These are phyloP conservation scores for Saccharomycopsis sp. DNA, from an alignment of 805 yeast species.

Conservation along the genomic window DNA sequence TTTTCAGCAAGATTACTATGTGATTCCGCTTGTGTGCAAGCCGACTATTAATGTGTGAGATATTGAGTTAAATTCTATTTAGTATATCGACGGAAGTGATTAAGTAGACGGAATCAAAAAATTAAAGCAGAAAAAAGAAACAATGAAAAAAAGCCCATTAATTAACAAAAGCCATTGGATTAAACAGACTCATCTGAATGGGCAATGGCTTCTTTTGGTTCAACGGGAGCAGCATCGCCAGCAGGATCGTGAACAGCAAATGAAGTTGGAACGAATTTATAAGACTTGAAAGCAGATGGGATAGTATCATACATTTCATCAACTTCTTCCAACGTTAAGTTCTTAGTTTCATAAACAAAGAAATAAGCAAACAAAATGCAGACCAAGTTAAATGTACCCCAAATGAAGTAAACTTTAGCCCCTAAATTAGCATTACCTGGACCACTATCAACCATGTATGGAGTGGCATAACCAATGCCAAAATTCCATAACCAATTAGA, in stretches of 20 bases:
- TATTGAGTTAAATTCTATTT: too few relatives aligned
- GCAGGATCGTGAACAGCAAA: background rate
- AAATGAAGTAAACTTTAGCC: constrained; percentile 61
- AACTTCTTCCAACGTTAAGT: constrained; percentile 60
- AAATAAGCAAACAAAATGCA: constrained; percentile 51
- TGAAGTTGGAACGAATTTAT: background rate
- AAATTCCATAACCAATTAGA: constrained; percentile 79
- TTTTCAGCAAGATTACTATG: too few relatives aligned
- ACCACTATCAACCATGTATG: constrained; percentile 62
- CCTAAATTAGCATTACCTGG: constrained; percentile 54
- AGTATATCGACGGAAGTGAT: too few relatives aligned
- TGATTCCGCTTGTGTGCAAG: too few relatives aligned
- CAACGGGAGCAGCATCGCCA: background rate
- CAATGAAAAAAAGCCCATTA: too few relatives aligned
- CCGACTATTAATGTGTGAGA: too few relatives aligned
- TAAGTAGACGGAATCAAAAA: too few relatives aligned
- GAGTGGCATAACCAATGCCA: constrained; percentile 69
- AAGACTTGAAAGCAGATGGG: background rate
- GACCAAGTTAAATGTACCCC: constrained; percentile 63
- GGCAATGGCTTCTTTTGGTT: background rate
- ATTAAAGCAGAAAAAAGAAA: too few relatives aligned
- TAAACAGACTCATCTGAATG: background rate
- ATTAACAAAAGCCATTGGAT: too few relatives aligned
- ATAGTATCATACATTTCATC: constrained; percentile 44
- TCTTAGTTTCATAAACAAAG: constrained; percentile 59